These are phyloP conservation scores for Lunasporangiospora selenospora DNA, from an alignment of 192 early-diverging fungal genomes.

Conservation along the genomic window DNA sequence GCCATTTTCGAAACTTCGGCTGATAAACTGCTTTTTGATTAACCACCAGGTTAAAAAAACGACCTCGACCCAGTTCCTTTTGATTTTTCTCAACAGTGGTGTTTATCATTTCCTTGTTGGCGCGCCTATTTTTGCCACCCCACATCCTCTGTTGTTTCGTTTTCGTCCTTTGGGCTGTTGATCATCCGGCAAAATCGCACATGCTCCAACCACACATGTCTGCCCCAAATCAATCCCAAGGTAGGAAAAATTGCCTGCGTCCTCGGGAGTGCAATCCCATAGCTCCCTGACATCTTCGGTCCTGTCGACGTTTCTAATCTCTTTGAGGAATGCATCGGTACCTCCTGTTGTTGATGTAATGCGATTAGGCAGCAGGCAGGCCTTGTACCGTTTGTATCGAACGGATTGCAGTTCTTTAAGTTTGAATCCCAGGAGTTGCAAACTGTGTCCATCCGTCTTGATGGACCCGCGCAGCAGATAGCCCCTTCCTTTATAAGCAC, in stretches of 20 bases:
- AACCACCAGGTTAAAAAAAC: not conserved
- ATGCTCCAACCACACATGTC: conserved; percentile 5
- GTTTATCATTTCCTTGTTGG: too few relatives aligned
- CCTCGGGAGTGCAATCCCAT: conserved; percentile 1
- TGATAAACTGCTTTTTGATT: conserved; percentile 14
- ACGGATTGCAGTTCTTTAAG: conserved; percentile 1
- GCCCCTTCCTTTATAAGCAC: not conserved
- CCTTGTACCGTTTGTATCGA: not conserved
- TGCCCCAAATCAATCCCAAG: conserved; percentile 6
- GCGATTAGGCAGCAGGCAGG: not conserved
- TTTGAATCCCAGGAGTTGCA: conserved; percentile 1
- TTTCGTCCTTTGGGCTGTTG: not conserved
- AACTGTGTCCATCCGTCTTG: not conserved
- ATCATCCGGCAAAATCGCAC: not conserved
- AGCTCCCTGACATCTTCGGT: not conserved
- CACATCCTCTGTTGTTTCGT: too few relatives aligned
- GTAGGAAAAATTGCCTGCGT: conserved; percentile 1
- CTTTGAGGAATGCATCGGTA: conserved; percentile 7
- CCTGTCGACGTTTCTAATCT: conserved; percentile 9
- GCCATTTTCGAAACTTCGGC: not conserved
- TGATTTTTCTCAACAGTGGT: not conserved
- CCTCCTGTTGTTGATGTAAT: not conserved
- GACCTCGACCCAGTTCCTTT: not conserved
- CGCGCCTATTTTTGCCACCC: too few relatives aligned
- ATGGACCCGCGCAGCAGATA: conserved; percentile 1